Percentiles rank a stretch among this genome's conserved stretches.
Conservation (phyloP, 1,139 yeast species). For the Yamadazyma membranifaciens region DNA sequence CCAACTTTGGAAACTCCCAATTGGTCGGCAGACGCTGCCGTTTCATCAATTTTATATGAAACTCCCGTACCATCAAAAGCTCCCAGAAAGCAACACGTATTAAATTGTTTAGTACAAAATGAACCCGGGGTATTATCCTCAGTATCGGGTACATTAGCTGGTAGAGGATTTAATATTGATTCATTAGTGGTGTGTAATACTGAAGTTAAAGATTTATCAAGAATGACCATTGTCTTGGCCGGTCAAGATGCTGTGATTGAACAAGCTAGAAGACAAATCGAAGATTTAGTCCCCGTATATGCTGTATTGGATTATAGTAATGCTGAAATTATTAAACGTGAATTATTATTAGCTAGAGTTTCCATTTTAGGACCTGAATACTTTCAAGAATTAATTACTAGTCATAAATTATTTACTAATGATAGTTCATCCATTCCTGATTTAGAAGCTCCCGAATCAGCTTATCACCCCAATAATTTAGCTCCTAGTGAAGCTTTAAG, state of each 20-base stretch:
- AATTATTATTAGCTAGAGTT: constrained; percentile 84
- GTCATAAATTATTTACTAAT: constrained; percentile 59
- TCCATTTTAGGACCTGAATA: constrained; percentile 95
- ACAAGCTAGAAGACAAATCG: constrained; percentile 98
- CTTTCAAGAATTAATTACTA: constrained; percentile 90
- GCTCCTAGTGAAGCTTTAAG: constrained; percentile 91
- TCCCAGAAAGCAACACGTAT: constrained; percentile 78
- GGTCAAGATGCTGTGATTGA: constrained; percentile 97
- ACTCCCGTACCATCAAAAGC: constrained; percentile 75
- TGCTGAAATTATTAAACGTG: constrained; percentile 88
- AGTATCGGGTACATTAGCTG: constrained; percentile 94
- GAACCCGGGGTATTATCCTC: constrained; percentile 97
- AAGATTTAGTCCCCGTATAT: constrained; percentile 96
- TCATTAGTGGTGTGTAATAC: constrained; percentile 96
- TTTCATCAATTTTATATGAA: constrained; percentile 90
- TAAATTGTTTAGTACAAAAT: constrained; percentile 95
- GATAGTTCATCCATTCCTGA: constrained; percentile 45
- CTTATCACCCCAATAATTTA: constrained; percentile 84
- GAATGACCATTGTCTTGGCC: constrained; percentile 93
- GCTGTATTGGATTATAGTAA: constrained; percentile 94
- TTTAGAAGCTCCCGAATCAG: constrained; percentile 51
- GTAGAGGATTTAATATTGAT: constrained; percentile 97
- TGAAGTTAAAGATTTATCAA: constrained; percentile 89
- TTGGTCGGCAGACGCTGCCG: constrained; percentile 96
- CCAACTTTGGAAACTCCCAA: constrained; percentile 94